Evolutionary conservation across 345 rosid genomes (phyloP).

Genomic region (Corchorus olitorius): DNA sequence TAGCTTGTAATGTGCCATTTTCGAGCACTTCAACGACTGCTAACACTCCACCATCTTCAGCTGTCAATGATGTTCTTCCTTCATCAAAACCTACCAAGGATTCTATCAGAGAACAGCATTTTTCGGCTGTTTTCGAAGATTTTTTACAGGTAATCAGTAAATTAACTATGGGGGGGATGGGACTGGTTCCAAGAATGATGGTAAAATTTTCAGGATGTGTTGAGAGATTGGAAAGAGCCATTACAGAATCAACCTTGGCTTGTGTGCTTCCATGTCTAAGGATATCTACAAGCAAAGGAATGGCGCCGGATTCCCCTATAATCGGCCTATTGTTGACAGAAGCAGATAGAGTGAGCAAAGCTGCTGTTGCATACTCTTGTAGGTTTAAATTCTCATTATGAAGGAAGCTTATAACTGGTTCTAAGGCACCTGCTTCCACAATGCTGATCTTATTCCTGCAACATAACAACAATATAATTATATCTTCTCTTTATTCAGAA

Average conservation of each 20-base stretch:
- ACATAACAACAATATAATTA: constrained; percentile 5
- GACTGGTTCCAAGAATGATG: constrained; percentile 56
- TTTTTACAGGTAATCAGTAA: constrained; percentile 73
- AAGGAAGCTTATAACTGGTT: constrained; percentile 71
- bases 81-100: constrained; percentile 75
- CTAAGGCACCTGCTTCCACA: constrained; percentile 90
- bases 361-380: constrained; percentile 80
- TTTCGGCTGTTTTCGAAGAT: constrained; percentile 85
- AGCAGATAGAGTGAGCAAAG: constrained; percentile 89
- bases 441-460: constrained; percentile 88
- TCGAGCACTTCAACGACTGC: constrained; percentile 87
- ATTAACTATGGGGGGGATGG: constrained; percentile 55
- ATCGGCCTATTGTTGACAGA: constrained; percentile 75
- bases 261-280: constrained; percentile 72
- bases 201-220: constrained; percentile 52
- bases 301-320: constrained; percentile 72
- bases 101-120: constrained; percentile 78
- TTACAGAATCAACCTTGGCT: constrained; percentile 68
- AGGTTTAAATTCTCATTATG: constrained; percentile 56
- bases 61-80: constrained; percentile 59
- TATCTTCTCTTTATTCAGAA: not conserved
- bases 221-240: constrained; percentile 91
- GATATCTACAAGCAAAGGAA: constrained; percentile 77
- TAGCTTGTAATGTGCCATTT: constrained; percentile 76
- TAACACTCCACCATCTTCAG: constrained; percentile 82